Base-by-base conservation (phyloP, 106 monocot genomes). In the Ottelia alismoides region DNA sequence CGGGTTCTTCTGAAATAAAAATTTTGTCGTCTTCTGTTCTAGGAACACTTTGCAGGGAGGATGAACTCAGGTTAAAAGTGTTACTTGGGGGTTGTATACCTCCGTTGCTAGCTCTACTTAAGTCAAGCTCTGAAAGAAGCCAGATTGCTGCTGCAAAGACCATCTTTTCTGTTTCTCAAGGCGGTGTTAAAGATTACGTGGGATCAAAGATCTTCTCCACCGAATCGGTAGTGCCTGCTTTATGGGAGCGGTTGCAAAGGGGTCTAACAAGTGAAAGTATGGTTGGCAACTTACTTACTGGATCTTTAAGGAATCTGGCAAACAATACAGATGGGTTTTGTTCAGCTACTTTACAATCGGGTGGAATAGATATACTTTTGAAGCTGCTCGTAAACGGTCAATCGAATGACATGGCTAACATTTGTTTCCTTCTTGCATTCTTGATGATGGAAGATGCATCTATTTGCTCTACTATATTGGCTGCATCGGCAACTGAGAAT, bases 141-240 rank as follows among this genome's bases (percentile, higher is more conserved):
- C 90, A 86, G 70, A 76, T 82, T 60, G 79, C 79, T 68, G 78
- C 90, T 54, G 98, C 98, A 45, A 83, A 91, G 65, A 83, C 90
- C 28, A 83, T 99, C 25, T 86, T 84, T 77, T 82, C 90, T 45
- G 85, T 99, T 76, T 90, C 98, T 57, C 79, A 86, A 80, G 98
- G 90, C 28, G 85, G 90, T 11, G 65, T 72, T 18, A 80, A 61
- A 67, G 98, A 99, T 62, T 79, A 90, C 81, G 98, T 99, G 47
- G 98, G 98, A 11, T 91, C 98, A 62, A 99, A 99, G 65, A 90
- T 99, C 16, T 99, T 99, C 70, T 82, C 98, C 25, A 99, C 98
- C 52, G 98, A 99, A 68, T 79, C 82, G 19, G 98, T 91, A 67
- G 98, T 99, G 16, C 83, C 90, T 68, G 86, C 70, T 64, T 55